Base-by-base conservation (phyloP, 2,329 filamentous ascomycete genomes). In the Phialemonium atrogriseum region DNA sequence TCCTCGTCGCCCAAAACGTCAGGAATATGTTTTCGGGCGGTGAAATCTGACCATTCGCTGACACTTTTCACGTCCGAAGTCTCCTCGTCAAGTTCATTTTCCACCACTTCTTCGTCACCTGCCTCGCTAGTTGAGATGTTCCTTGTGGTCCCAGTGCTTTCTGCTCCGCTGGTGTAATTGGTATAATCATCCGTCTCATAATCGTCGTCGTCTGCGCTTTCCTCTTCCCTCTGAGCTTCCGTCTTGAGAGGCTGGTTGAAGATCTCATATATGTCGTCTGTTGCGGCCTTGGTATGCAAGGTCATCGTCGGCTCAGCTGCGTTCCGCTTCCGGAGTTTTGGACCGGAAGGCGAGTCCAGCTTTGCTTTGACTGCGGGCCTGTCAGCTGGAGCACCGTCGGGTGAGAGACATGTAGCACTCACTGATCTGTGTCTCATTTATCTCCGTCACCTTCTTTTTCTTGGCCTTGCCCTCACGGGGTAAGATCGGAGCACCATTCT, bases 181-280 rank as follows among this genome's bases (percentile, higher is more conserved):
- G 83, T 89, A 53, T 91, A 94, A 44, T 85, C 80, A 42, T 88
- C 75, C 3, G 70, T 72, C 44, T 87, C 81, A 42, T 83, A 83
- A 27, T 81, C 77, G 35, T 80, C 78, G 10, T 85, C 77, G 3
- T 68, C 66, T 15, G 67, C 71, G 32, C 59, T 67, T 16, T 58
- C 54, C 17, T 58, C 56, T 11, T 58, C 48, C n/a, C n/a, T n/a
- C 1, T 31, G 50, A 11, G 42, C 50, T 38, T 43, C 52, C 32
- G 55, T 39, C 34, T 62, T 59, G 13, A 89, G 56, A 2, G 91
- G 89, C 36, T 91, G 84, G 49, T 91, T 96, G 60, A 96, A 98
- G 28, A 98, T 85, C 36, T 87, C 87, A 49, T 96, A 96, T 32
- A 98, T 95, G 46, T 98, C 91, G 46, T 96, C 88, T 40, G 89